phyloP scores from a whole-genome alignment of 768 basidiomycete genomes.

The Lactarius hatsudake region DNA sequence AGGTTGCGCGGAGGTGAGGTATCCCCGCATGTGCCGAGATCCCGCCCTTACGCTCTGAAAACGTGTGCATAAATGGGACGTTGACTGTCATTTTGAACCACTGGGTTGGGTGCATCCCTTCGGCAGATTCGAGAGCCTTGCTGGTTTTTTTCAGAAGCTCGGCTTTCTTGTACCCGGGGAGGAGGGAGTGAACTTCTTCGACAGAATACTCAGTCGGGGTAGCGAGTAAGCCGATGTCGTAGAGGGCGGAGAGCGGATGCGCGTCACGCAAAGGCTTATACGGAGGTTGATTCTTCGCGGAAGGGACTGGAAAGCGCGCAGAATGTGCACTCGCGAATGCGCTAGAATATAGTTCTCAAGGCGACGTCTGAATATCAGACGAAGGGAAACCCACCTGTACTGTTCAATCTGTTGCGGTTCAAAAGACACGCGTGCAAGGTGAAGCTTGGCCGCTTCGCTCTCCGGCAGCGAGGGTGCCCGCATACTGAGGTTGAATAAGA shows the following conservation, averaged over 20 bases:
- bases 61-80: constrained; percentile 46
- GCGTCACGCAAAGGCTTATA: constrained; percentile 51
- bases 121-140: constrained; percentile 47
- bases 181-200: constrained; percentile 47
- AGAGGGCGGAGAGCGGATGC: constrained; percentile 49
- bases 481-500: constrained; percentile 61
- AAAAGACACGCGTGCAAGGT: constrained; percentile 52
- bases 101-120: constrained; percentile 31
- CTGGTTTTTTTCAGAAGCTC: constrained; percentile 51
- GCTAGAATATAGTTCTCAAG: constrained; percentile 19
- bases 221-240: constrained; percentile 46
- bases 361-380: neutral
- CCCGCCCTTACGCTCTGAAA: constrained; percentile 15
- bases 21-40: constrained; percentile 16
- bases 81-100: constrained; percentile 61
- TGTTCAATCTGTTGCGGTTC: constrained; percentile 64
- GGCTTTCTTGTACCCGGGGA: constrained; percentile 47
- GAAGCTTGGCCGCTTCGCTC: constrained; percentile 52
- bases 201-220: constrained; percentile 31
- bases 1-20: constrained; percentile 16
- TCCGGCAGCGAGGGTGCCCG: constrained; percentile 51
- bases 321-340: constrained; percentile 43
- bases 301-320: constrained; percentile 54
- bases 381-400: constrained; percentile 50
- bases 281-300: constrained; percentile 59